These are phyloP conservation scores for Onygena corvina DNA, from an alignment of 2,329 filamentous ascomycete species.

Conservation along the genomic window DNA sequence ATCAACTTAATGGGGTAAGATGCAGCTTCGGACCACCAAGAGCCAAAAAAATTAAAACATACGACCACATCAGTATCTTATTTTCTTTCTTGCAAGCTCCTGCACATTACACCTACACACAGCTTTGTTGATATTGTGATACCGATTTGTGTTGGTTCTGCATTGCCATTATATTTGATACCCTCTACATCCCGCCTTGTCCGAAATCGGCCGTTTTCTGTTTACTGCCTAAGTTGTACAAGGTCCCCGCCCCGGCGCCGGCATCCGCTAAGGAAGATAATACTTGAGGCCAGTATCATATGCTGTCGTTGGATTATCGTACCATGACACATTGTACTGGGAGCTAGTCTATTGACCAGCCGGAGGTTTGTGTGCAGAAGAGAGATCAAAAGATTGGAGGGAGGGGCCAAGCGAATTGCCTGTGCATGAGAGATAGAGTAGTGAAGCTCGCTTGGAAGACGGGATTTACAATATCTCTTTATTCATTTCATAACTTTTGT, in stretches of 20 bases:
- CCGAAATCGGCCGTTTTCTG: background rate
- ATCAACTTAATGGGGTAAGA: background rate
- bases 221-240: background rate
- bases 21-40: background rate
- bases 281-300: too few relatives aligned
- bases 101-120: background rate
- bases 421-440: background rate
- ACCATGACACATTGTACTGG: background rate
- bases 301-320: too few relatives aligned
- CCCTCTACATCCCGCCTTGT: background rate
- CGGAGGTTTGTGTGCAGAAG: background rate
- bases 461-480: constrained; percentile 13
- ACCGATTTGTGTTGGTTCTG: background rate
- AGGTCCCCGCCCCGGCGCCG: background rate
- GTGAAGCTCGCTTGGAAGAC: background rate
- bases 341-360: background rate
- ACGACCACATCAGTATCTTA: background rate
- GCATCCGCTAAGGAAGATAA: background rate
- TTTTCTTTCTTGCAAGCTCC: background rate
- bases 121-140: constrained; percentile 1
- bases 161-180: background rate
- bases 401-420: background rate
- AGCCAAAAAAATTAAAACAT: background rate
- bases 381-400: background rate
- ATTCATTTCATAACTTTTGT: constrained; percentile 15